Base-by-base conservation (phyloP, 2,329 filamentous ascomycete species). In the Zalaria sp. region DNA sequence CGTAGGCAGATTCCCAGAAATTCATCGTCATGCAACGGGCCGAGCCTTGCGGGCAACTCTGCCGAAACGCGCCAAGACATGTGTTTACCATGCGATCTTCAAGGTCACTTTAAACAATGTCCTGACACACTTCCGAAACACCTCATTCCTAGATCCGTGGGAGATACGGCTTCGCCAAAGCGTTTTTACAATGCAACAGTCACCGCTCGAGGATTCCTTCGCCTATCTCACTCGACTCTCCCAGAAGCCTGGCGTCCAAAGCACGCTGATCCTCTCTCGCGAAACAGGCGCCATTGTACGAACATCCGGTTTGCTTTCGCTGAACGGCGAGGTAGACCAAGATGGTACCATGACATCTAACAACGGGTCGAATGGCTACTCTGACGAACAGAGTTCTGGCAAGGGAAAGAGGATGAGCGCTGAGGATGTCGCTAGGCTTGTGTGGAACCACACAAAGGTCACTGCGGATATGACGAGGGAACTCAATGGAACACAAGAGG, bases 201-300 rank as follows among this genome's bases (percentile, higher is more conserved):
- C 18, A 18, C 18, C 18, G 18, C 18, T 18, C 18, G 18, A 75
- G 45, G 78, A 83, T 51, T 74, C 73, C 35, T 71, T 83, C 45
- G 72, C 66, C 65, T 75, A 67, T 46, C 72, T 88, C 46, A 74
- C 73, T 37, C 78, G 81, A 11, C 69, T 91, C 36, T 77, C 81
- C 34, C 81, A 81, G 56, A 89, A 89, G 55, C 73, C 81, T 27
- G 83, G 82, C 46, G 83, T 91, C 40, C 82, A 83, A 58, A 83
- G 81, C 51, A 83, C 82, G 42, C 71, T 91, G 38, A 75, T 86
- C 42, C 68, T 91, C 35, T 82, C 87, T 51, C 76, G 82, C 43
- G 64, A 73, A 9, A 80, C 74, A 25, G 83, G 83, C 40, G 72
- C 81, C 2, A 82, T 91, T 39, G 71, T 91, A 40, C 83, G 81